Conservation (phyloP, 495 filamentous ascomycete species). For the Penicillium lagena region DNA sequence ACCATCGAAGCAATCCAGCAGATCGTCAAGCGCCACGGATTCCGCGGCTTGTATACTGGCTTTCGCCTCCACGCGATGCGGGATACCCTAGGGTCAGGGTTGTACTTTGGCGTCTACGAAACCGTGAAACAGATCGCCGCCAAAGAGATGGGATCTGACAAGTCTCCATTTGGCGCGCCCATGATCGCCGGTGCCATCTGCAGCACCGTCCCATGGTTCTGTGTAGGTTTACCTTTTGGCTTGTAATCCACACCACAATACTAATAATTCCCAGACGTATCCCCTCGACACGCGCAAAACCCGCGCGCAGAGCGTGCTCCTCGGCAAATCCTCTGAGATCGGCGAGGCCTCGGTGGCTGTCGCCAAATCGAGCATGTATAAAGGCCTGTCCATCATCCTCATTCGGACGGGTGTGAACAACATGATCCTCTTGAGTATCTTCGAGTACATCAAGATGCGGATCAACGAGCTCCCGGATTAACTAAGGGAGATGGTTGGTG, state of each 20-base stretch:
- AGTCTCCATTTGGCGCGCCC: constrained; percentile 33
- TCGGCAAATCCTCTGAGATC: constrained; percentile 39
- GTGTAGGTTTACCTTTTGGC: constrained; percentile 24
- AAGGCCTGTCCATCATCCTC: constrained; percentile 41
- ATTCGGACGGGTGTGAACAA: constrained; percentile 43
- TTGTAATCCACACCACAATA: not conserved
- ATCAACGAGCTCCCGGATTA: constrained; percentile 31
- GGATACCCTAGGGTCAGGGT: constrained; percentile 80
- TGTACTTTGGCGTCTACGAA: constrained; percentile 92
- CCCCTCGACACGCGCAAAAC: constrained; percentile 45
- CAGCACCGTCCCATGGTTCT: constrained; percentile 43
- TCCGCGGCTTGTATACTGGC: constrained; percentile 78
- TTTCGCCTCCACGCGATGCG: constrained; percentile 76
- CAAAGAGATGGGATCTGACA: constrained; percentile 38
- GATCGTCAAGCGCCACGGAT: constrained; percentile 72
- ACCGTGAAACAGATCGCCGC: constrained; percentile 79
- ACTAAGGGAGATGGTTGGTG: not conserved
- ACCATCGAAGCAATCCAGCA: constrained; percentile 73
- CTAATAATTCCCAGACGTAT: constrained; percentile 31
- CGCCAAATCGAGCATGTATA: constrained; percentile 44
- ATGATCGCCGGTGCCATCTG: constrained; percentile 42
- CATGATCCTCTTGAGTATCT: constrained; percentile 42
- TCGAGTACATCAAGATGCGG: constrained; percentile 37
- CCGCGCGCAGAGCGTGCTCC: constrained; percentile 39
- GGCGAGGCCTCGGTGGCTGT: constrained; percentile 38